Evolutionary conservation across 805 yeast species (phyloP).

Genomic region (Yamadazyma tumulicola): DNA sequence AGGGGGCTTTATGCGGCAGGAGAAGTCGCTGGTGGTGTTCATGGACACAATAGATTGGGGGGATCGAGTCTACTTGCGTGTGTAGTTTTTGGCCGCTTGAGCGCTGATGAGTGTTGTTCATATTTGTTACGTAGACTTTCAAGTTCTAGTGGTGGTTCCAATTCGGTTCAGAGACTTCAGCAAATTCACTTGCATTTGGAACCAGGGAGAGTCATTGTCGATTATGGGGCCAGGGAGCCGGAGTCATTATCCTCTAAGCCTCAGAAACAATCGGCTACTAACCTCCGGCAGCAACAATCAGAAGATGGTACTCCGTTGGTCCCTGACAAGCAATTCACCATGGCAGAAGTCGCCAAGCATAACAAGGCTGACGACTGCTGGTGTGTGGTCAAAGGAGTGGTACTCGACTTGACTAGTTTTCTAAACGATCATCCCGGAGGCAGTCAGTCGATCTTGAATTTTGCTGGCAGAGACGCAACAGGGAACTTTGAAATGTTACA

Average conservation of each 20-base stretch:
- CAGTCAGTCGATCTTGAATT: conserved; percentile 46
- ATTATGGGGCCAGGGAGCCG: conserved; percentile 11
- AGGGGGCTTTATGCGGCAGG: conserved; percentile 60
- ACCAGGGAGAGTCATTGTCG: conserved; percentile 37
- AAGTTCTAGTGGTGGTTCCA: conserved; percentile 6
- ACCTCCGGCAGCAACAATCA: background rate
- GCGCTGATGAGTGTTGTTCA: conserved; percentile 40
- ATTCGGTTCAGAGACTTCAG: conserved; percentile 28
- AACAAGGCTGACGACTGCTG: conserved; percentile 47
- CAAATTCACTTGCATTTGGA: conserved; percentile 44
- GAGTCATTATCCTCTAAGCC: background rate
- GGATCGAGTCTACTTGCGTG: conserved; percentile 58
- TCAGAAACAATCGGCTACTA: background rate
- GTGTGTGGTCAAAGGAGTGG: conserved; percentile 52
- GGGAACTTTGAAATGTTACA: conserved; percentile 53
- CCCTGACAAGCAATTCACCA: conserved; percentile 46
- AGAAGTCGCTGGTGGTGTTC: conserved; percentile 67
- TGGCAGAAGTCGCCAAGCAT: conserved; percentile 47
- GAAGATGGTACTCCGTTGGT: conserved; percentile 18
- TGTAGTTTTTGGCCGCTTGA: conserved; percentile 51
- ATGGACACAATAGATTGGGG: conserved; percentile 59
- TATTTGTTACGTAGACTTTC: conserved; percentile 28
- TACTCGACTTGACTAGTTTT: conserved; percentile 46
- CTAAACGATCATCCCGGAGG: conserved; percentile 59
- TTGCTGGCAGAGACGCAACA: conserved; percentile 48